Conservation (phyloP, 1,284 basidiomycete genomes). For the Boletus albobrunnescens region DNA sequence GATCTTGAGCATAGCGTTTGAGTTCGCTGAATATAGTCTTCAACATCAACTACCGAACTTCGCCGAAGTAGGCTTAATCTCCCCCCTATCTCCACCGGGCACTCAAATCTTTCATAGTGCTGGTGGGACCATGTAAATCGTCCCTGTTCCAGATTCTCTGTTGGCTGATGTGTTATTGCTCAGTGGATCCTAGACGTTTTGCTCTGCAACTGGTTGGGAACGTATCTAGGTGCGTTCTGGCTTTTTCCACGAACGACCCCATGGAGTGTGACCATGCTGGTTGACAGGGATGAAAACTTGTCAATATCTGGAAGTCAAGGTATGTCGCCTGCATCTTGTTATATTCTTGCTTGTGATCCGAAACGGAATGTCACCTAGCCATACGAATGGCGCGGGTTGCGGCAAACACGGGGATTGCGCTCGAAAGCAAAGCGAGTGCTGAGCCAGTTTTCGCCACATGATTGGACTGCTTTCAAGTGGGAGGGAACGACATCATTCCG, state of each 20-base stretch:
- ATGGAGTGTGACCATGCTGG: slow-evolving; percentile 9
- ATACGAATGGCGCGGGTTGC: slow-evolving; percentile 80
- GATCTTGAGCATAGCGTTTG: slow-evolving; percentile 83
- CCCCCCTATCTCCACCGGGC: slow-evolving; percentile 16
- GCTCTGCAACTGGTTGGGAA: slow-evolving; percentile 82
- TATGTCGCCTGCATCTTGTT: slow-evolving; percentile 26
- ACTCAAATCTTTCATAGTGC: slow-evolving; percentile 46
- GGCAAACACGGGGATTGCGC: slow-evolving; percentile 68
- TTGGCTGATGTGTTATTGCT: slow-evolving; percentile 15
- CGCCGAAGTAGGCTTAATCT: slow-evolving; percentile 56
- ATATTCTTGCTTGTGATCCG: background rate
- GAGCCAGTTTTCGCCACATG: slow-evolving; percentile 79
- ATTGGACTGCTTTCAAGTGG: slow-evolving; percentile 86
- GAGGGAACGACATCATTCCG: slow-evolving; percentile 73
- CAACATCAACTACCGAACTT: slow-evolving; percentile 83
- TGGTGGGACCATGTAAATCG: slow-evolving; percentile 82
- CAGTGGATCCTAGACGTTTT: slow-evolving; percentile 84
- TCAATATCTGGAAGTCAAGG: slow-evolving; percentile 82
- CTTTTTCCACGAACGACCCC: slow-evolving; percentile 3
- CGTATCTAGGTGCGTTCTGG: slow-evolving; percentile 58
- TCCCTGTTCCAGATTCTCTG: background rate
- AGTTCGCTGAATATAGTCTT: slow-evolving; percentile 79
- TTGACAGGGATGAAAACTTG: slow-evolving; percentile 75
- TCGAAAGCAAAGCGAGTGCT: slow-evolving; percentile 74
- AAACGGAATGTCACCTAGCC: slow-evolving; percentile 43